Evolutionary conservation across 2,329 filamentous ascomycete genomes (phyloP), one percentile per base, ranked within the genome.

Genomic region (Tolypocladium album): DNA sequence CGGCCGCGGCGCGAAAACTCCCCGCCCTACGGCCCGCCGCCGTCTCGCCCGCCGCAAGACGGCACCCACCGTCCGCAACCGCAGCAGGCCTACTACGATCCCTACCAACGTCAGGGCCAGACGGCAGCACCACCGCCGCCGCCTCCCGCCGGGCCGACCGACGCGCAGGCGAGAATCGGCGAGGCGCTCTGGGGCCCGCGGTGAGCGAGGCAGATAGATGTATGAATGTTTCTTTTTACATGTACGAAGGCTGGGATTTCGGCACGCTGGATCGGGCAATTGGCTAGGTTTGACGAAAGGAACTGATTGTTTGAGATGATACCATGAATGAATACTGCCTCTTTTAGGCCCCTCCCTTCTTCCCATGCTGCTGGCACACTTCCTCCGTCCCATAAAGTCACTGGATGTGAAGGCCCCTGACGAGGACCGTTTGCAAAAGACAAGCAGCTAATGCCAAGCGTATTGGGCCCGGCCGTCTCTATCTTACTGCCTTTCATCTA

Each of bases 121-220:
- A 13, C 50, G 27, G 47, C 50, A 13, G 17, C 45, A 11, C 45
- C 50, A 6, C 50, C 43, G 22, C 43, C n/a, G 15, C 24, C 17
- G 1, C 47, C 47, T n/a, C n/a, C n/a, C 13, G 52, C 42, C 24
- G 57, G 43, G 31, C 45, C 36, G 38, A 58, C 57, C 12, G 38
- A 60, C 7, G 45, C 63, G 22, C 63, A 62, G 57, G 61, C 45
- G 15, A 12, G 20, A 2, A 45, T 66, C 15, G 62, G 60, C 15
- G 59, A 64, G 52, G 62, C 60, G 13, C 53, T 65, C 24, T 66
- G 64, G 64, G 58, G 59, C n/a, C 57, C 38, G 24, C 50, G 39
- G 17, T 56, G n/a, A 31, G 13, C n/a, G 24, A 56, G 27, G 40
- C 13, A 6, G 4, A 24, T 22, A 6, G 4, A 24, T 15, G 4